These are phyloP conservation scores for Apiospora aurea DNA, from an alignment of 2,329 filamentous ascomycete species.

Conservation along the genomic window DNA sequence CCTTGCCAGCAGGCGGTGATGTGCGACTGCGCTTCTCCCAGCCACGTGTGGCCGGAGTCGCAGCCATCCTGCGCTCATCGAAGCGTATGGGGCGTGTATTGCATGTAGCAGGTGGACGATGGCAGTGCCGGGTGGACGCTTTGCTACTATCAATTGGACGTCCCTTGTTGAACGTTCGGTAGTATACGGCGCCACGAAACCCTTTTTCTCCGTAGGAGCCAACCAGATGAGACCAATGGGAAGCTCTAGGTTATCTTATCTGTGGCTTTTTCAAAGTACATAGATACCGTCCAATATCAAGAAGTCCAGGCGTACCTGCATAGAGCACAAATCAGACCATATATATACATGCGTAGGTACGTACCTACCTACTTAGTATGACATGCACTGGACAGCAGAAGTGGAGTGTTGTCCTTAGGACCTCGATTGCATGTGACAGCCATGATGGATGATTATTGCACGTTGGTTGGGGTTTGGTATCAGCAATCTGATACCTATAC, in stretches of 20 bases:
- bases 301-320: not conserved
- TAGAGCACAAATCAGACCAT: not conserved
- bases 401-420: not conserved
- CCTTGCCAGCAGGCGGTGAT: not conserved
- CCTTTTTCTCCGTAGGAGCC: not conserved
- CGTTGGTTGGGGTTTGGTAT: constrained; percentile 6
- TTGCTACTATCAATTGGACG: not conserved
- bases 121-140: not conserved
- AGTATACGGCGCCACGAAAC: not conserved
- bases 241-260: constrained; percentile 17
- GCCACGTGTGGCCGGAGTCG: constrained; percentile 25
- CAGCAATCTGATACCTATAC: not conserved
- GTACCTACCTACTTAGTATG: not conserved
- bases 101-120: not conserved
- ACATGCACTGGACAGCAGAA: not conserved
- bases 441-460: constrained; percentile 1
- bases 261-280: constrained; percentile 1
- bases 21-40: constrained; percentile 4
- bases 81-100: constrained; percentile 13
- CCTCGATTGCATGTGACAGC: not conserved
- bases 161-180: not conserved
- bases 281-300: not conserved
- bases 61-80: constrained; percentile 29
- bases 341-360: not conserved
- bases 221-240: not conserved